Percentiles rank a stretch among this genome's conserved stretches.
phyloP scores from a whole-genome alignment of 805 yeast species.

The Spathaspora girioi region DNA sequence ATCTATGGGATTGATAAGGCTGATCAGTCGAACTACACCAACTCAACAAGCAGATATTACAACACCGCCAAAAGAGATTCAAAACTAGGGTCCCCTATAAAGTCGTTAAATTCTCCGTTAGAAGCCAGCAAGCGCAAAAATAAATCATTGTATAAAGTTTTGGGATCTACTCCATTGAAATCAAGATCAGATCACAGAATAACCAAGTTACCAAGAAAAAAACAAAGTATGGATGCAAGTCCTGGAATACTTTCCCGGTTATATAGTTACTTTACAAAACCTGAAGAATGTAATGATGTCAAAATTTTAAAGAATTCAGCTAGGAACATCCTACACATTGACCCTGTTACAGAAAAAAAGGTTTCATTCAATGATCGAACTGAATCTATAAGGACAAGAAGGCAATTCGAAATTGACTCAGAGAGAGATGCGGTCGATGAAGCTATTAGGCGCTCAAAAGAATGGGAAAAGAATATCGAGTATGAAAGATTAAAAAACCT shows the following conservation, averaged over 20 bases:
- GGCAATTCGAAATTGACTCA: constrained; percentile 4
- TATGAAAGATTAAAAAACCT: not conserved
- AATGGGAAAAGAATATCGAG: not conserved
- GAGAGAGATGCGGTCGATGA: constrained; percentile 14
- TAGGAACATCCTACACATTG: constrained; percentile 8
- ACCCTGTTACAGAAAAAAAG: constrained; percentile 8
- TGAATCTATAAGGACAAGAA: not conserved
- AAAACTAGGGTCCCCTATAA: constrained; percentile 3
- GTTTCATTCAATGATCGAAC: constrained; percentile 11
- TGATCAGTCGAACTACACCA: not conserved
- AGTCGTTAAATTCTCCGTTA: not conserved
- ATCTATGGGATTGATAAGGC: not conserved
- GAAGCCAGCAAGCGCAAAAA: not conserved
- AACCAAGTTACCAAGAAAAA: not conserved
- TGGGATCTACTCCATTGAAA: not conserved
- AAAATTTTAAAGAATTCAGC: constrained; percentile 15
- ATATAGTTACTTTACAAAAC: constrained; percentile 9
- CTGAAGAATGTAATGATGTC: constrained; percentile 13
- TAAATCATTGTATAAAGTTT: constrained; percentile 4
- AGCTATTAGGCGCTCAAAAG: constrained; percentile 3
- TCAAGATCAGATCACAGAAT: constrained; percentile 1
- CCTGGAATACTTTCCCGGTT: constrained; percentile 6
- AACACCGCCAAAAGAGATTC: not conserved
- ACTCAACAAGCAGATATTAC: not conserved
- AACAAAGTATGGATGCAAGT: not conserved